phyloP scores from a whole-genome alignment of 1,139 yeast genomes.

The Taiozyma onychis region DNA sequence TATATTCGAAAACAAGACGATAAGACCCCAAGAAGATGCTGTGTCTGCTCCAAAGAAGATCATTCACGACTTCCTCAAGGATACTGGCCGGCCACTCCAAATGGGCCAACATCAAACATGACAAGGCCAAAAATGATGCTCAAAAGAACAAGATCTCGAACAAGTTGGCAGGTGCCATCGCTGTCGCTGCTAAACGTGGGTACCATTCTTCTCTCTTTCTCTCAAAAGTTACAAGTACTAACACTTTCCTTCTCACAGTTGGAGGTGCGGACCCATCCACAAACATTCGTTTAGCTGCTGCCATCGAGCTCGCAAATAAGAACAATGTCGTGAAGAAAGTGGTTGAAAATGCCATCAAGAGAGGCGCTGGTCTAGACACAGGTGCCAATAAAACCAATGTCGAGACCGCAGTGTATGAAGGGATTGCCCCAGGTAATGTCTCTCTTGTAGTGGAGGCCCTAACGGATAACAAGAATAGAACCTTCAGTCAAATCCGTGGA shows the following conservation, averaged over 20 bases:
- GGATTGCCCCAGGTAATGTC: slow-evolving; percentile 89
- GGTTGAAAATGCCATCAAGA: slow-evolving; percentile 77
- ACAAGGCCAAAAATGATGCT: slow-evolving; percentile 90
- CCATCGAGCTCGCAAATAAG: slow-evolving; percentile 74
- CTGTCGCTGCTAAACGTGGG: slow-evolving; percentile 56
- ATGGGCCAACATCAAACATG: slow-evolving; percentile 94
- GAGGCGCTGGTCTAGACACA: slow-evolving; percentile 64
- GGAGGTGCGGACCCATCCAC: slow-evolving; percentile 56
- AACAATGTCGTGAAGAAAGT: slow-evolving; percentile 79
- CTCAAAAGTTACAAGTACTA: background rate
- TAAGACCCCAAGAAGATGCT: background rate
- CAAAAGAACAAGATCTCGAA: slow-evolving; percentile 66
- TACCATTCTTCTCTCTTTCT: background rate
- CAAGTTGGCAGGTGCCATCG: slow-evolving; percentile 66
- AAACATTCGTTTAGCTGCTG: slow-evolving; percentile 68
- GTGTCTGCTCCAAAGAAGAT: background rate
- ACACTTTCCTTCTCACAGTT: slow-evolving; percentile 21
- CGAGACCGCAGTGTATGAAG: slow-evolving; percentile 64
- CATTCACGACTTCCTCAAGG: slow-evolving; percentile 6
- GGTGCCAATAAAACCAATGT: slow-evolving; percentile 34
- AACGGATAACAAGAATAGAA: slow-evolving; percentile 84
- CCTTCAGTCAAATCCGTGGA: slow-evolving; percentile 70
- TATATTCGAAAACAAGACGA: too few relatives aligned
- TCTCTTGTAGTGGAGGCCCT: slow-evolving; percentile 79
- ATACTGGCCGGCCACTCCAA: slow-evolving; percentile 67